These are phyloP conservation scores for Debaryomyces psychrophilus DNA, from an alignment of 1,139 yeast genomes.

Conservation along the genomic window DNA sequence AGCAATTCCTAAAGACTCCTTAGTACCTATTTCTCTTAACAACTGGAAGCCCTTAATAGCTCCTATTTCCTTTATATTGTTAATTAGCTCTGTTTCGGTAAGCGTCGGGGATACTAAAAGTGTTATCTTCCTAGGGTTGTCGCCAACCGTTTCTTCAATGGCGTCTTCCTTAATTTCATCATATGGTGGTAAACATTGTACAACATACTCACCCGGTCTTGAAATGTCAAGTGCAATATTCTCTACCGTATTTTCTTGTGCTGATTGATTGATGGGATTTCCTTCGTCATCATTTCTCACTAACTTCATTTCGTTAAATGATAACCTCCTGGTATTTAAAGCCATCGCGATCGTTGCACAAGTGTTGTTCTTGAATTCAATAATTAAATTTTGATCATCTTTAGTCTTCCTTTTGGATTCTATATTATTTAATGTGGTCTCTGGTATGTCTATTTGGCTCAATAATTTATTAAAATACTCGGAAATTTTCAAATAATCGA, in stretches of 20 bases:
- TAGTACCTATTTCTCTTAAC: conserved; percentile 41
- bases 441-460: conserved; percentile 36
- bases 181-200: conserved; percentile 32
- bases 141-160: conserved; percentile 32
- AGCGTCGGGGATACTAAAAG: conserved; percentile 28
- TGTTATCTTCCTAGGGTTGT: conserved; percentile 42
- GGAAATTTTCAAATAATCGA: conserved; percentile 45
- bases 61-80: conserved; percentile 26
- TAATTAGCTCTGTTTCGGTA: conserved; percentile 32
- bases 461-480: conserved; percentile 48
- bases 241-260: conserved; percentile 16
- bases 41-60: conserved; percentile 34
- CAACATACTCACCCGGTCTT: conserved; percentile 69
- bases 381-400: conserved; percentile 42
- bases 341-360: conserved; percentile 64
- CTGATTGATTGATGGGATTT: conserved; percentile 12
- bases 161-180: conserved; percentile 20
- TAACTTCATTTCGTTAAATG: conserved; percentile 27
- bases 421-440: conserved; percentile 33
- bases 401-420: conserved; percentile 37
- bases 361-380: conserved; percentile 57
- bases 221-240: conserved; percentile 32
- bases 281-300: conserved; percentile 24
- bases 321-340: conserved; percentile 41
- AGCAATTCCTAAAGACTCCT: conserved; percentile 42